Conservation (phyloP, 2,329 filamentous ascomycete species). For the Fusarium sp. region DNA sequence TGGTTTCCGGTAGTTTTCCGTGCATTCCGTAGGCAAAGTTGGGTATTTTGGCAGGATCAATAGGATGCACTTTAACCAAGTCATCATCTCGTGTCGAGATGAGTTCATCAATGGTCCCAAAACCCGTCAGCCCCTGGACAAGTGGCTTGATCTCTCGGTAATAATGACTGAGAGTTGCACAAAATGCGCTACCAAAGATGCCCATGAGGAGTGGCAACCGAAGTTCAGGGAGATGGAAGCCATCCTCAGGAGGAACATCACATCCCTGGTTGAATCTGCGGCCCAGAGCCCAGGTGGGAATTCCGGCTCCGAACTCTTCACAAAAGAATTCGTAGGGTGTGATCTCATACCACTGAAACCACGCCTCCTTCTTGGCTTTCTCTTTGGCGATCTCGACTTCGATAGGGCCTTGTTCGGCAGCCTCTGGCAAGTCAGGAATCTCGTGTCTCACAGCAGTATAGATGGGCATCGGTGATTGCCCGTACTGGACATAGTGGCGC, state of each 20-base stretch:
- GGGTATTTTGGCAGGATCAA: constrained; percentile 89
- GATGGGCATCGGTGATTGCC: constrained; percentile 87
- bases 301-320: constrained; percentile 89
- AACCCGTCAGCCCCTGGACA: constrained; percentile 77
- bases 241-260: constrained; percentile 62
- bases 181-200: constrained; percentile 97
- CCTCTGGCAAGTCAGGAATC: constrained; percentile 72
- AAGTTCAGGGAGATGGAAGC: constrained; percentile 81
- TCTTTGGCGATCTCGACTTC: constrained; percentile 50
- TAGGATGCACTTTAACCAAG: constrained; percentile 90
- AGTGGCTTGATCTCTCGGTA: constrained; percentile 92
- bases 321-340: constrained; percentile 96
- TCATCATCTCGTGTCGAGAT: constrained; percentile 86
- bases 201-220: constrained; percentile 87
- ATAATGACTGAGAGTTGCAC: constrained; percentile 93
- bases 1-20: constrained; percentile 75
- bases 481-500: constrained; percentile 76
- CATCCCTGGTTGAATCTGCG: constrained; percentile 79
- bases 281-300: constrained; percentile 93
- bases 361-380: constrained; percentile 71
- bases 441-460: constrained; percentile 97
- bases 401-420: constrained; percentile 39
- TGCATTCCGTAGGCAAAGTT: constrained; percentile 90
- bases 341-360: constrained; percentile 99
- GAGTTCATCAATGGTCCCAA: constrained; percentile 80